phyloP scores from a whole-genome alignment of 345 rosid species.

The Brassica carinata region DNA sequence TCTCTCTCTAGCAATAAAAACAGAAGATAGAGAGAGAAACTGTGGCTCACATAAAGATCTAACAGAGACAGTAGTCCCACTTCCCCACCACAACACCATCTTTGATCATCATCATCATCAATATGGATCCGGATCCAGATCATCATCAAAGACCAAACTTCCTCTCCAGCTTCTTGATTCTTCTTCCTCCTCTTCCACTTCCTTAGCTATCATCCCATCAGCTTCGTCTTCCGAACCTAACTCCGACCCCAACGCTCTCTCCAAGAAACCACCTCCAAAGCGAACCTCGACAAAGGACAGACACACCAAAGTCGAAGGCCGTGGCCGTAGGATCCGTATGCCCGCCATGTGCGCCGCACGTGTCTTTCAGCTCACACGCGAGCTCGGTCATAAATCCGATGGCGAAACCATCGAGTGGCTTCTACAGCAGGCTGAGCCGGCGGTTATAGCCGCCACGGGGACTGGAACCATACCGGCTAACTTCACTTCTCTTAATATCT shows the following conservation, averaged over 20 bases:
- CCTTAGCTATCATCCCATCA: conserved; percentile 37
- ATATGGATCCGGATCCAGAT: conserved; percentile 60
- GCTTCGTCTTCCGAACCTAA: conserved; percentile 38
- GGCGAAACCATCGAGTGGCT: conserved; percentile 93
- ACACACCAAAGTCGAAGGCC: conserved; percentile 96
- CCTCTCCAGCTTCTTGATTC: conserved; percentile 73
- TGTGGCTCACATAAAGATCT: conserved; percentile 42
- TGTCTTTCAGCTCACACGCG: conserved; percentile 89
- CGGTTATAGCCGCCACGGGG: conserved; percentile 91
- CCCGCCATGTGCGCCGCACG: conserved; percentile 91
- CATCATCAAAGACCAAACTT: conserved; percentile 65
- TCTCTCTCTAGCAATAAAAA: conserved; percentile 35
- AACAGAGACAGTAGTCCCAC: conserved; percentile 51
- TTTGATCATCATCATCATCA: conserved; percentile 50
- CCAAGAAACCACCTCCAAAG: conserved; percentile 73
- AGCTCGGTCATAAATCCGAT: conserved; percentile 88
- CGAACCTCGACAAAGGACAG: conserved; percentile 79
- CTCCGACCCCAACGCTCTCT: conserved; percentile 24
- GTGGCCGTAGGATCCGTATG: conserved; percentile 96
- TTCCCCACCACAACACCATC: conserved; percentile 54
- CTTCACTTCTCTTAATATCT: conserved; percentile 85
- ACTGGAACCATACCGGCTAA: conserved; percentile 94
- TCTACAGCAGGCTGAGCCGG: conserved; percentile 88
- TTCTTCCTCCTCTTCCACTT: conserved; percentile 46
- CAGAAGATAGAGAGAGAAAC: conserved; percentile 26